Evolutionary conservation across 345 rosid species (phyloP), one percentile per base, ranked within the genome.

Genomic region (Capsella bursapastoris): DNA sequence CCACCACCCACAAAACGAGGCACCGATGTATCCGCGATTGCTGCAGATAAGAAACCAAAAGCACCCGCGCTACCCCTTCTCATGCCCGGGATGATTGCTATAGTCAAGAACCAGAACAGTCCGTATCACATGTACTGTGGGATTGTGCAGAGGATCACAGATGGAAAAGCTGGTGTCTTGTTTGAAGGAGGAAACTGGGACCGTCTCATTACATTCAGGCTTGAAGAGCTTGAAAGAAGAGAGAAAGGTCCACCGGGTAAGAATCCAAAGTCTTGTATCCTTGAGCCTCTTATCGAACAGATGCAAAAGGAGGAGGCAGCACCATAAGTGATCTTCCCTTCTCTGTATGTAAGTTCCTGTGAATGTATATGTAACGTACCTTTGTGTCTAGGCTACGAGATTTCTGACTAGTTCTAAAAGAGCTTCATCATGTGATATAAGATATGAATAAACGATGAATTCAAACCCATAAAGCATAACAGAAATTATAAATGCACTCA

Each of bases 101-200:
- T 91, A 35, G 97, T 90, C 40, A 89, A 86, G 83, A 90, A 90
- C 78, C 84, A 85, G 0, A 90, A 90, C 79, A 88, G 75, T 59
- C 99, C 97, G 1, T 91, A 73, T 60, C 86, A 90, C 83, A 90
- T 84, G 97, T 91, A 90, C 71, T 86, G 93, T 35, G 96, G 96
- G 72, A 87, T 95, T 51, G 96, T 91, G 64, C 99, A 91, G 83
- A 77, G 97, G 57, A 94, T 94, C 74, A 88, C 96, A 0, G 97
- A 94, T 73, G 98, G 96, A 4, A 91, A 87, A 76, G 97, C 96
- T 1, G 97, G 96, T 44, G 96, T 94, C 12, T 78, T 90, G 66
- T 86, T 94, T 4, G 97, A 91, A 79, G 97, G 99, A 76, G 96
- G 99, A 57, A 87, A 80, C 68, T 86, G 96, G 96, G 96, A 91